Evolutionary conservation across 1,284 basidiomycete genomes (phyloP), one percentile per base, ranked within the genome.

Genomic region (Hymenochaete sp.): DNA sequence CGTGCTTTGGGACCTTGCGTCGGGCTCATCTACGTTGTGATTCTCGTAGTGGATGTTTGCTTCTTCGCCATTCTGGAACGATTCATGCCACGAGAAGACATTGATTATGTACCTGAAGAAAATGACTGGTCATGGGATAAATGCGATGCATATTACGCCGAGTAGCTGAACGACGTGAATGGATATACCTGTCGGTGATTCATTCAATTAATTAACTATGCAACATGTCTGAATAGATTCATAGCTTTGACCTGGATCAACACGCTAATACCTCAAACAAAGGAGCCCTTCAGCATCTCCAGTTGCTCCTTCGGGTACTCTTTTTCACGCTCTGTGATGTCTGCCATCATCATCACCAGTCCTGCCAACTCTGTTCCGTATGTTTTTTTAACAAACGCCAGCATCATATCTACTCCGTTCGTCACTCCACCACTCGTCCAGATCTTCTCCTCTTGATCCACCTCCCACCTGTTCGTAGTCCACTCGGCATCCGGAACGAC

Each of bases 31-130:
- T 89, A 83, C 55, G 76, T 79, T 0, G 77, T 80, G 46, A 89
- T 93, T 14, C 66, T 92, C 21, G 66, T 87, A 16, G 83, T 91
- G 2, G 82, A 88, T 50, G 86, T 85, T 56, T 59, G 90, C 7
- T 90, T 90, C 59, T 86, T 85, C 58, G 55, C 76, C 52, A 66
- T 87, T 42, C 64, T 93, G 2, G 83, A 91, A 55, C 85, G 79
- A 80, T 76, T 75, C 66, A 70, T 79, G 58, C 88, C 88, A 0
- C 66, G 76, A 19, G 72, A 77, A 31, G 70, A 79, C 38, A 62
- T 89, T 43, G 80, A 90, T 58, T 81, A 75, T 56, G 85, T 86
- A 3, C 45, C 48, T 3, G 44, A 53, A 1, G 62, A 62, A 10
- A 62, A 59, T 49, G 62, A 67, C 39, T 73, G 72, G 71, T 62